Evolutionary conservation across 345 rosid species (phyloP).

Genomic region (Trapa incisa): DNA sequence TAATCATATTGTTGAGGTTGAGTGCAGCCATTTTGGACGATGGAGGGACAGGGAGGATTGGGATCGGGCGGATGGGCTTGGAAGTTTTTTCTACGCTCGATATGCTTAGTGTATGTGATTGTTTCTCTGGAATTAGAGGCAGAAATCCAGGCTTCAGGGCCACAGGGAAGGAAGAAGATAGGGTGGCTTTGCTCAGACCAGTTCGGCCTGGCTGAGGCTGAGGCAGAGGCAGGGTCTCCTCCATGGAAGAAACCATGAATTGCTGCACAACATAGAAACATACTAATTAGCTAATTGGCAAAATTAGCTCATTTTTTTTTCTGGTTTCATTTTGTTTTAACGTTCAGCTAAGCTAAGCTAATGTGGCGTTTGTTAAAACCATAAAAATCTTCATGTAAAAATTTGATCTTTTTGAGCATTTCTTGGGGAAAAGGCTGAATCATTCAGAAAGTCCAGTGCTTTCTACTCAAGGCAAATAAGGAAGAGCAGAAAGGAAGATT

Average conservation of each 20-base stretch:
- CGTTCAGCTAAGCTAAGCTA: not conserved
- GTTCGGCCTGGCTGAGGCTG: not conserved
- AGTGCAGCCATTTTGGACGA: slow-evolving; percentile 61
- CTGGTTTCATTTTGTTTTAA: not conserved
- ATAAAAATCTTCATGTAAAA: not conserved
- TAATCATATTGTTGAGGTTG: slow-evolving; percentile 24
- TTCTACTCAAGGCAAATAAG: not conserved
- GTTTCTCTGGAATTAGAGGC: slow-evolving; percentile 15
- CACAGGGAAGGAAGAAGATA: slow-evolving; percentile 21
- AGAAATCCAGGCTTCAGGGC: slow-evolving; percentile 9
- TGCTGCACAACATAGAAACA: slow-evolving; percentile 17
- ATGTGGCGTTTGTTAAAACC: not conserved
- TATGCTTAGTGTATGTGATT: not conserved
- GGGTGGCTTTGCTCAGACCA: slow-evolving; percentile 12
- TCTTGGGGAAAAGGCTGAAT: not conserved
- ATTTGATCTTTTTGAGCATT: not conserved
- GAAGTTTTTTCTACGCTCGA: slow-evolving; percentile 1
- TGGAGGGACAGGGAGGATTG: slow-evolving; percentile 45
- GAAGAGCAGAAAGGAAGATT: not conserved
- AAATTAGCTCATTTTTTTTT: not conserved
- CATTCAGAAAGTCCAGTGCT: not conserved
- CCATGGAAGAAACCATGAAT: slow-evolving; percentile 19
- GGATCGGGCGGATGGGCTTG: slow-evolving; percentile 37
- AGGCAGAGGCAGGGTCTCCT: slow-evolving; percentile 16
- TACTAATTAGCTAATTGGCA: not conserved